A percentile compares a stretch with the other conserved stretches of the same genome.
Conservation (phyloP, 2,329 filamentous ascomycete species). For the Fusarium sp. region DNA sequence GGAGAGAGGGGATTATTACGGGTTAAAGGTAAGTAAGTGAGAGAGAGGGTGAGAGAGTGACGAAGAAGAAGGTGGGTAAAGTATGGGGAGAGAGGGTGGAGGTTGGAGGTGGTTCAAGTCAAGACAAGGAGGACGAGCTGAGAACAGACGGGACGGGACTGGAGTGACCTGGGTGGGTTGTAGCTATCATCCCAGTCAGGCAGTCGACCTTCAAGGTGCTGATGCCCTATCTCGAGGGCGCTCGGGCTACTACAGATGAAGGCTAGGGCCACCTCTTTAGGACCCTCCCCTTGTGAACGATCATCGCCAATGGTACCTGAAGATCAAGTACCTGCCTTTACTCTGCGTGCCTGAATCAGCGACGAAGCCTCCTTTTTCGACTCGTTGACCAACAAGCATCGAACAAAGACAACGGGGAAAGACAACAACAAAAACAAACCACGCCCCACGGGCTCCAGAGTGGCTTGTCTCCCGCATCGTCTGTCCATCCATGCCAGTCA, state of each 20-base stretch:
- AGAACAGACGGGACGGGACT: not conserved
- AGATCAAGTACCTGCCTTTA: constrained; percentile 28
- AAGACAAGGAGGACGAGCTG: constrained; percentile 8
- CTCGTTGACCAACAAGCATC: not conserved
- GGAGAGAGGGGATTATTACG: constrained; percentile 32
- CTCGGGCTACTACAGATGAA: constrained; percentile 4
- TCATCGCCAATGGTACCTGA: constrained; percentile 25
- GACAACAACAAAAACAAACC: not conserved
- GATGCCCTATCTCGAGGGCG: constrained; percentile 7
- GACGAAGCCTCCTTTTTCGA: not conserved
- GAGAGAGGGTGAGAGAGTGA: constrained; percentile 25
- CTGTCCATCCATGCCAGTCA: constrained; percentile 17
- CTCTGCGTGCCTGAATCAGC: constrained; percentile 7
- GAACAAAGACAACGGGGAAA: not conserved
- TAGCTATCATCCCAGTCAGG: constrained; percentile 21
- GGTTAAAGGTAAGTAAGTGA: constrained; percentile 18
- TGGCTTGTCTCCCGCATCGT: constrained; percentile 13
- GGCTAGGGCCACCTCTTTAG: not conserved
- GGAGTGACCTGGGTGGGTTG: constrained; percentile 19
- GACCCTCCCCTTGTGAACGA: constrained; percentile 4
- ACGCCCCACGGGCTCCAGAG: constrained; percentile 20
- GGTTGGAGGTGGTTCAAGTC: constrained; percentile 24
- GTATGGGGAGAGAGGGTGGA: constrained; percentile 28
- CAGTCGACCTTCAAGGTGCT: constrained; percentile 20
- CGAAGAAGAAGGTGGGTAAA: constrained; percentile 15